Evolutionary conservation across 73 alveolate genomes (phyloP).

Genomic region (Tetrahymena thermophila): DNA sequence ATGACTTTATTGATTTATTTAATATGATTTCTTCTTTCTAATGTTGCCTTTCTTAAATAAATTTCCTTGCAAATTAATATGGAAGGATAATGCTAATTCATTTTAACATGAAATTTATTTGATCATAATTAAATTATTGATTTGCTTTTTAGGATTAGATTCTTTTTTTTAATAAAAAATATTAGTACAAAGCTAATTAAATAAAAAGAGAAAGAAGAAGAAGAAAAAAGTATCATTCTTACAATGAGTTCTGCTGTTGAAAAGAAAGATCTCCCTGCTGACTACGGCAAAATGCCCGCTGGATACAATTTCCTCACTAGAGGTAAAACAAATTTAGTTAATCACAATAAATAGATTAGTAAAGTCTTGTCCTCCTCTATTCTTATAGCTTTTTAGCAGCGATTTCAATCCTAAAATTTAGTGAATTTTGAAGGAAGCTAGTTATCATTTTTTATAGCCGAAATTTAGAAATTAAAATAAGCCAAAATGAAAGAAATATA

Average conservation of each 20-base stretch:
- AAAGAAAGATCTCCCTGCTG: conserved; percentile 5
- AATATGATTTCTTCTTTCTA: not conserved
- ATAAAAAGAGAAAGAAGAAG: not conserved
- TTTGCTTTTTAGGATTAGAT: not conserved
- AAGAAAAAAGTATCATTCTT: not conserved
- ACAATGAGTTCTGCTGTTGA: conserved; percentile 1
- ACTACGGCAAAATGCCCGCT: conserved; percentile 35
- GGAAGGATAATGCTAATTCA: not conserved
- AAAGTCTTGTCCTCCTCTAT: not conserved
- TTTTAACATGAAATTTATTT: not conserved
- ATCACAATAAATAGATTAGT: not conserved
- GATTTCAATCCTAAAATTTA: not conserved
- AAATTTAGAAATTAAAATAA: not conserved
- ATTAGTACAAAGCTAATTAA: not conserved
- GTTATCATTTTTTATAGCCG: not conserved
- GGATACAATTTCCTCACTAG: conserved; percentile 24
- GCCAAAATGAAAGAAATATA: not conserved
- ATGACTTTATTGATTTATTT: too few species aligned
- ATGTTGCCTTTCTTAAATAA: not conserved
- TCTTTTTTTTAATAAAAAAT: not conserved
- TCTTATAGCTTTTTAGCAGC: not conserved
- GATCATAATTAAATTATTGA: not conserved
- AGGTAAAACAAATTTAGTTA: not conserved
- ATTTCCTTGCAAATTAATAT: not conserved
- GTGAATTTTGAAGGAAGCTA: not conserved